Conservation (phyloP, 331 rosid species). For the Prunus yedoensis region DNA sequence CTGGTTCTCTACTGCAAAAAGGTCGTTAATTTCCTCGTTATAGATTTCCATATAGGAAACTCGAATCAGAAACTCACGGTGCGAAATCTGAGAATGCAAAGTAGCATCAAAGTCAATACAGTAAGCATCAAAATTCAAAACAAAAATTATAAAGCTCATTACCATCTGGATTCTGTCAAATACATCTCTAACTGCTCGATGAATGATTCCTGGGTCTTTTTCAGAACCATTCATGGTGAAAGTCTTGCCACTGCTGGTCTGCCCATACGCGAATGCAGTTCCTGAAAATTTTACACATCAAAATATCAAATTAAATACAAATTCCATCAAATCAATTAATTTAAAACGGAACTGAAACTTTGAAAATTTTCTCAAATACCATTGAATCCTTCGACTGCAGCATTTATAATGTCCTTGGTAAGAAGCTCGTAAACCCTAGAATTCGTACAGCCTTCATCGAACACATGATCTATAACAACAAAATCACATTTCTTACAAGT, state of each 20-base stretch:
- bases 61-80: slow-evolving; percentile 84
- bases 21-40: slow-evolving; percentile 91
- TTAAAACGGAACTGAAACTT: not conserved
- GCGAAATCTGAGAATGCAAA: slow-evolving; percentile 48
- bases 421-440: slow-evolving; percentile 73
- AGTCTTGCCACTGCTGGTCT: slow-evolving; percentile 98
- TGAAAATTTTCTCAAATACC: slow-evolving; percentile 32
- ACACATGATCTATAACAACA: slow-evolving; percentile 63
- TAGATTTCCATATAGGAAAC: slow-evolving; percentile 96
- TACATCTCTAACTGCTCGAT: slow-evolving; percentile 69
- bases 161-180: slow-evolving; percentile 72
- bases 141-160: not conserved
- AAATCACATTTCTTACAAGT: not conserved
- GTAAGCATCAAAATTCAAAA: not conserved
- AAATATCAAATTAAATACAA: not conserved
- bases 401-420: slow-evolving; percentile 74
- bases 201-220: slow-evolving; percentile 78
- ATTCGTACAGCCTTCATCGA: slow-evolving; percentile 70
- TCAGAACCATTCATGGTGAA: slow-evolving; percentile 95
- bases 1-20: slow-evolving; percentile 81
- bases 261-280: slow-evolving; percentile 98
- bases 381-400: slow-evolving; percentile 87
- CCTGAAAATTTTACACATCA: slow-evolving; percentile 44
- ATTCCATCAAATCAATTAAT: not conserved
- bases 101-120: slow-evolving; percentile 1